Base-by-base conservation (phyloP, 306 rosid species). In the Dicorynia guianensis region DNA sequence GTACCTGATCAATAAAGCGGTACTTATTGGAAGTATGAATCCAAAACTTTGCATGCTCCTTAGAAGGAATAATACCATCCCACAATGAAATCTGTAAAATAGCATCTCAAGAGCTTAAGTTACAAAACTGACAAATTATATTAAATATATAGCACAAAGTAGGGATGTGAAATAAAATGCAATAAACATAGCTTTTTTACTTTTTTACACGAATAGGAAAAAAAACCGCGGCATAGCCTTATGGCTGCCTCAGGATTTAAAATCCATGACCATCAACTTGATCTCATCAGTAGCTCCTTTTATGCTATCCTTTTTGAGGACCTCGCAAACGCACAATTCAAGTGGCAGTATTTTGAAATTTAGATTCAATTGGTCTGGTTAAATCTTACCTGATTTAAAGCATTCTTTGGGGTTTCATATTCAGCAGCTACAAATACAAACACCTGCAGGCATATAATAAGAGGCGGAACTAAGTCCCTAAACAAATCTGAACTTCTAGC, bases 31-130 rank as follows among this genome's bases (percentile, higher is more conserved):
- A 87, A 52, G 97, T 89, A 76, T 89, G 97, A 72, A 89, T 86
- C 87, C 73, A 87, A 79, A 95, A 92, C 74, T 90, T 90, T 0
- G 97, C 92, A 40, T 83, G 83, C 85, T 89, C 97, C 79, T 92
- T 90, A 33, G 93, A 83, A 47, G 96, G 96, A 74, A 95, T 86
- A 71, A 95, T 95, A 49, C 92, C 93, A 80, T 95, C 99, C 99
- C 99, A 95, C 11, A 95, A 87, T 33, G 99, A 95, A 43, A 95
- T 87, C 99, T 95, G 72, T 49, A 69, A 70, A 77, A 81, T 15
- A 17, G 42, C 10, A 69, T 60, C 35, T 63, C 59, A 44, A 72
- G 47, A 59, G 63, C 38, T 43, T 47, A 13, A 78, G 67, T 69
- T 72, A 66, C 38, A 50, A 47, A 34, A 67, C 8, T 13, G 33